Evolutionary conservation across 495 filamentous ascomycete species (phyloP).

Genomic region (Penicillium chermesinum): DNA sequence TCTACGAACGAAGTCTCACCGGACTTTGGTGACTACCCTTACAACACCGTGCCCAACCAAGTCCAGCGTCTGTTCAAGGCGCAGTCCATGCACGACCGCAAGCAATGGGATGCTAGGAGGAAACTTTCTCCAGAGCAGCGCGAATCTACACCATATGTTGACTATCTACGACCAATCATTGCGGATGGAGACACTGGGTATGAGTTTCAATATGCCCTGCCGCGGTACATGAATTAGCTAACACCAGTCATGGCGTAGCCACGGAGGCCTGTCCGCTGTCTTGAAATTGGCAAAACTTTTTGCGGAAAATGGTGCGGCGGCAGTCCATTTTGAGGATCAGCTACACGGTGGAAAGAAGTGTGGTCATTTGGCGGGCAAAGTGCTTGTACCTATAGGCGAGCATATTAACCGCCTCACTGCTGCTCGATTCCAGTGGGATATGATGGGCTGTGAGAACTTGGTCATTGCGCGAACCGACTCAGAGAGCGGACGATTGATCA

Average conservation of each 20-base stretch:
- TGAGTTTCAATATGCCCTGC: conserved; percentile 10
- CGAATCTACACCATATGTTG: conserved; percentile 70
- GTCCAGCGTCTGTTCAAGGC: conserved; percentile 94
- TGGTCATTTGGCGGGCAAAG: conserved; percentile 94
- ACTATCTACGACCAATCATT: conserved; percentile 91
- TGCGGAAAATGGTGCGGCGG: conserved; percentile 95
- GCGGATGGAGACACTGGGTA: conserved; percentile 96
- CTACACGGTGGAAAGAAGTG: conserved; percentile 98
- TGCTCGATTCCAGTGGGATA: conserved; percentile 93
- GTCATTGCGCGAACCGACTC: conserved; percentile 94
- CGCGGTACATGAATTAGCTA: background rate
- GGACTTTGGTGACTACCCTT: conserved; percentile 97
- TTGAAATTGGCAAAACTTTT: conserved; percentile 97
- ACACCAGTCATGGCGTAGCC: conserved; percentile 26
- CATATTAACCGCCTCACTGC: conserved; percentile 94
- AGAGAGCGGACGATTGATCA: conserved; percentile 85
- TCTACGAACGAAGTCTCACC: conserved; percentile 94
- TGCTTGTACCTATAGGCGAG: conserved; percentile 87
- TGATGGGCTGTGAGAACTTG: conserved; percentile 92
- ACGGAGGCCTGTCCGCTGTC: conserved; percentile 85
- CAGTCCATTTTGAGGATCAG: conserved; percentile 97
- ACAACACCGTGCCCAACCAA: conserved; percentile 98
- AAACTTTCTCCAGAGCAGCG: conserved; percentile 69
- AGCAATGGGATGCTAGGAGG: conserved; percentile 81
- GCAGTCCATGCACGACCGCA: conserved; percentile 92